Evolutionary conservation across 352 stramenopile species (phyloP), one percentile per base, ranked within the genome.

Genomic region (Phytopythium oedochilum): DNA sequence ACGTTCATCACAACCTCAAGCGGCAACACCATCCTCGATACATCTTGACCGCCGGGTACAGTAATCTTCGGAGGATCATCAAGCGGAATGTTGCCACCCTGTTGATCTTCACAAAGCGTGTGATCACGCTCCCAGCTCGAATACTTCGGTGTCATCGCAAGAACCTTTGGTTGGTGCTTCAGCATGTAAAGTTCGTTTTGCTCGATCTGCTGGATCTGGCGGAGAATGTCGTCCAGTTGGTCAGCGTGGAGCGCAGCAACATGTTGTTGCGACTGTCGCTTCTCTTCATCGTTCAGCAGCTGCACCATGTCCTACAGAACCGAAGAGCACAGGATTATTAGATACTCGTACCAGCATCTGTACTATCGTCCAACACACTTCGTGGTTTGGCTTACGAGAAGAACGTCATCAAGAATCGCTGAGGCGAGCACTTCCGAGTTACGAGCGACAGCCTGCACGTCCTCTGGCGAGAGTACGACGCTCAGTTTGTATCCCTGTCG

Each of bases 321-420:
- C 32, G 10, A 36, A 36, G 11, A 6, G 7, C n/a, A n/a, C n/a
- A n/a, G n/a, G n/a, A n/a, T n/a, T n/a, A n/a, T n/a, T n/a, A n/a
- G n/a, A n/a, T n/a, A n/a, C n/a, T n/a, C n/a, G n/a, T n/a, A n/a
- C n/a, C n/a, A n/a, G n/a, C n/a, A n/a, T n/a, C n/a, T n/a, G n/a
- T n/a, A n/a, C n/a, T n/a, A n/a, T 17, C 32, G 32, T 36, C 11
- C 32, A 36, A 17, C 32, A 36, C 7, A 36, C 29, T 10, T 7
- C 6, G 40, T 1, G 22, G 42, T 1, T 4, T 10, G 6, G 53
- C 66, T 52, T 62, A 89, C 79, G 47, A 87, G 59, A 15, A 89
- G 60, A 0, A 89, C 55, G 23, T 89, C 79, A 42, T 89, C 77
- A 48, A 89, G 58, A 46, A 89, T 77, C 5, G 75, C 64, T 14